Evolutionary conservation across 257 asterid species (phyloP).

Genomic region (Phtheirospermum japonicum): DNA sequence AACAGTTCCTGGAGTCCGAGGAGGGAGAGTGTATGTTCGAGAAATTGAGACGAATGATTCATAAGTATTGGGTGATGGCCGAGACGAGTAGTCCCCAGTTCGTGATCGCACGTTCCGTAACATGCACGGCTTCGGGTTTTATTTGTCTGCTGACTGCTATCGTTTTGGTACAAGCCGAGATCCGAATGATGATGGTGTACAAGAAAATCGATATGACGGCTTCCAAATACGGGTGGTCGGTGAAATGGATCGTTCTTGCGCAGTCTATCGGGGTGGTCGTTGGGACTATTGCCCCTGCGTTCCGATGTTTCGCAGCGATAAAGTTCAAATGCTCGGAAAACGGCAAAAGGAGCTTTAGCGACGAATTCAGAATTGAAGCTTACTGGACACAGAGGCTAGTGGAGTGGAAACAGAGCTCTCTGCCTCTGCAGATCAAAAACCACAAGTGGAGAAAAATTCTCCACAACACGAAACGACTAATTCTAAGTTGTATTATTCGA

Average conservation of each 20-base stretch:
- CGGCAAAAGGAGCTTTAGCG: constrained; percentile 15
- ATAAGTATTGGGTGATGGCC: constrained; percentile 41
- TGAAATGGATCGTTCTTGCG: constrained; percentile 20
- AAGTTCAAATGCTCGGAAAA: constrained; percentile 7
- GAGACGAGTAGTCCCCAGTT: constrained; percentile 34
- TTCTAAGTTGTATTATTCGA: constrained; percentile 30
- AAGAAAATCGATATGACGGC: not conserved
- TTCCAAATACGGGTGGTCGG: constrained; percentile 4
- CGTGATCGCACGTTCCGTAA: constrained; percentile 19
- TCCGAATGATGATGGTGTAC: constrained; percentile 19
- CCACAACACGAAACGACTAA: constrained; percentile 27
- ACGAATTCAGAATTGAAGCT: constrained; percentile 10
- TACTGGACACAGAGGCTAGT: constrained; percentile 42
- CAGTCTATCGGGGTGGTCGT: constrained; percentile 26
- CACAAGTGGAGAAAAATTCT: constrained; percentile 37
- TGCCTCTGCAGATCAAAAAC: constrained; percentile 30
- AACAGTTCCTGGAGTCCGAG: constrained; percentile 29
- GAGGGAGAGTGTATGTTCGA: constrained; percentile 19
- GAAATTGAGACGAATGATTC: constrained; percentile 31
- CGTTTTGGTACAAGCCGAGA: constrained; percentile 24
- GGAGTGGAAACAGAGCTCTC: constrained; percentile 44
- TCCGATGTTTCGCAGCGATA: constrained; percentile 29
- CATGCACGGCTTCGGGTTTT: not conserved
- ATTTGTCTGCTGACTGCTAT: constrained; percentile 7
- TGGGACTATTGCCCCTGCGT: constrained; percentile 34